Conservation (phyloP, 768 basidiomycete genomes). For the Rossbeevera mucosa region DNA sequence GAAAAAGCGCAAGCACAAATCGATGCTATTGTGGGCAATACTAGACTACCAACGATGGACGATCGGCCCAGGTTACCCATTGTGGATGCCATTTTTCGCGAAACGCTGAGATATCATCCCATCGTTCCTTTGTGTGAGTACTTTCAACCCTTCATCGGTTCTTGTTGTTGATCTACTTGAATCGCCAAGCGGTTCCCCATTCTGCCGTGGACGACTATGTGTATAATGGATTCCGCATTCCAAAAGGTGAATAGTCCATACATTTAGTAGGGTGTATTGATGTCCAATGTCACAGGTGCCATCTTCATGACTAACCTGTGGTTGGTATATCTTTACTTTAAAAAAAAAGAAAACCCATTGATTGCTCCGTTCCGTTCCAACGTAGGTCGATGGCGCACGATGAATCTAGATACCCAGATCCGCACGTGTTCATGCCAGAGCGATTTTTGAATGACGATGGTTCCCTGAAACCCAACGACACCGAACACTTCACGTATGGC, state of each 20-base stretch:
- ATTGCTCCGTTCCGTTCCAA: not conserved
- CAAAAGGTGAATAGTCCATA: not conserved
- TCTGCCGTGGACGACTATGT: not conserved
- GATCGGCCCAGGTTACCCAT: not conserved
- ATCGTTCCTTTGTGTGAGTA: not conserved
- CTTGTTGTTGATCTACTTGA: not conserved
- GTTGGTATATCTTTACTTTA: not conserved
- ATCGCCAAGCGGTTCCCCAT: not conserved
- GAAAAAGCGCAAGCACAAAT: not conserved
- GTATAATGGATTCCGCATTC: not conserved
- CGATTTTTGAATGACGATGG: not conserved
- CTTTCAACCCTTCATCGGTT: fast-evolving
- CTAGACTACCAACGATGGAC: not conserved
- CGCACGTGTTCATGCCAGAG: not conserved
- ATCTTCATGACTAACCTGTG: not conserved
- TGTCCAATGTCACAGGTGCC: not conserved
- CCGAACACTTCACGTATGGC: not conserved
- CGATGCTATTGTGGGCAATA: not conserved
- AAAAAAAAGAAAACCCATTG: too few species aligned
- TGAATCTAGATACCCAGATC: not conserved
- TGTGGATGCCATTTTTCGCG: not conserved
- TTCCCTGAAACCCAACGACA: not conserved
- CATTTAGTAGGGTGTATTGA: not conserved
- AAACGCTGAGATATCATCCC: not conserved
- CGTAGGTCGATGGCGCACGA: constrained; percentile 1